Conservation (phyloP, 2,329 filamentous ascomycete genomes). For the Alternaria postmessia region DNA sequence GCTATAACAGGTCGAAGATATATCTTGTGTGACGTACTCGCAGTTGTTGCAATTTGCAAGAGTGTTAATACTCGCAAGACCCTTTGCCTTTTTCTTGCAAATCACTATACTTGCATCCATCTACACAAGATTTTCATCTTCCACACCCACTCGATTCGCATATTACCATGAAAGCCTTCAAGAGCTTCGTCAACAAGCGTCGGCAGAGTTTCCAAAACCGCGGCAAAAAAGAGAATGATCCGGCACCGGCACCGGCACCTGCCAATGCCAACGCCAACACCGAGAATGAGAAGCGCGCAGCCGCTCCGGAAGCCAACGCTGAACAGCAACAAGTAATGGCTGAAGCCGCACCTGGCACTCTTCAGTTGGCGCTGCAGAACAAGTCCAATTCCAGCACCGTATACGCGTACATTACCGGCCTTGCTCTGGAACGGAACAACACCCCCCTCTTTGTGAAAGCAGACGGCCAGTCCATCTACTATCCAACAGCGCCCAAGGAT, state of each 20-base stretch:
- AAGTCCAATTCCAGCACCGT: constrained; percentile 67
- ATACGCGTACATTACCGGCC: constrained; percentile 76
- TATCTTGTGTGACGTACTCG: constrained; percentile 16
- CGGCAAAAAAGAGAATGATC: constrained; percentile 8
- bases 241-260: not conserved
- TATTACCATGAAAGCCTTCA: constrained; percentile 35
- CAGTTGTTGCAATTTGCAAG: not conserved
- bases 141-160: not conserved
- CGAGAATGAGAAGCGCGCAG: constrained; percentile 18
- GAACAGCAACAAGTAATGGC: constrained; percentile 39
- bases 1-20: constrained; percentile 28
- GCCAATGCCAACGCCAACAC: constrained; percentile 7
- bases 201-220: constrained; percentile 27
- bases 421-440: constrained; percentile 66
- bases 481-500: constrained; percentile 65
- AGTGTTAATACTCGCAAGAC: not conserved
- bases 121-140: not conserved
- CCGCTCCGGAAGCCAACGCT: constrained; percentile 17
- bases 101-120: not conserved
- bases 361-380: constrained; percentile 72
- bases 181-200: constrained; percentile 37
- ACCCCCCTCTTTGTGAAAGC: constrained; percentile 68
- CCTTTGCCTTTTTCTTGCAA: not conserved
- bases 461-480: constrained; percentile 72
- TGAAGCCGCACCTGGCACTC: constrained; percentile 49